Evolutionary conservation across 257 asterid species (phyloP), one percentile per base, ranked within the genome.

Genomic region (Linaria vulgaris): DNA sequence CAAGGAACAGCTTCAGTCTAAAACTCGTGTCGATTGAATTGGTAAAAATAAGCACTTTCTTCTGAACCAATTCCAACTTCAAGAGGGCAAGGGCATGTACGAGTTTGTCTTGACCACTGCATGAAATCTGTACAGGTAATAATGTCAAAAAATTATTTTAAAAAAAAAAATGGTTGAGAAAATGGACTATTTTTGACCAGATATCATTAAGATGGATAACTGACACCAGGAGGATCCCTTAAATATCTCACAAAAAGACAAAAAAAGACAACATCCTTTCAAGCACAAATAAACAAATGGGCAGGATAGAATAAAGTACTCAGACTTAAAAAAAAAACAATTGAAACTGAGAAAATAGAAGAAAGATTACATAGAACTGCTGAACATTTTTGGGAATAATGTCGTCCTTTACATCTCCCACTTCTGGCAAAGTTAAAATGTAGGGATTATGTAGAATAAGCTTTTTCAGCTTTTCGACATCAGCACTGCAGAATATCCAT

Each of bases 371-470:
- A 78, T 86, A 83, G 72, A 79, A 90, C 62, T 94, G 99, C 82
- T 94, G 97, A 56, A 94, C 95, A 69, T 84, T 94, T 67, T 65
- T 81, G 54, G 99, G 97, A 73, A 94, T 64, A 22, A 90, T 73
- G 53, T 90, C 97, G 68, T 94, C 97, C 81, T 87, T 94, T 51
- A 73, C 79, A 19, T 85, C 86, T 46, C 97, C 97, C 38, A 85
- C 86, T 77, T 94, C 95, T 19, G 95, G 88, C 70, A 90, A 75
- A 57, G 95, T 87, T 52, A 94, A 76, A 81, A 79, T 82, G 83
- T 74, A 80, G 22, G 99, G 99, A 80, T 94, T 90, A 45, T 94
- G 99, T 65, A 94, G 83, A 59, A 94, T 78, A 73, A 94, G 95
- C 75, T 81, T 87, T 70, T 87, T 94, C 81, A 94, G 85, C 85